Percentiles rank a stretch among this genome's conserved stretches.
Conservation (phyloP, 352 stramenopile species). For the Phytopythium chamaehyphon region DNA sequence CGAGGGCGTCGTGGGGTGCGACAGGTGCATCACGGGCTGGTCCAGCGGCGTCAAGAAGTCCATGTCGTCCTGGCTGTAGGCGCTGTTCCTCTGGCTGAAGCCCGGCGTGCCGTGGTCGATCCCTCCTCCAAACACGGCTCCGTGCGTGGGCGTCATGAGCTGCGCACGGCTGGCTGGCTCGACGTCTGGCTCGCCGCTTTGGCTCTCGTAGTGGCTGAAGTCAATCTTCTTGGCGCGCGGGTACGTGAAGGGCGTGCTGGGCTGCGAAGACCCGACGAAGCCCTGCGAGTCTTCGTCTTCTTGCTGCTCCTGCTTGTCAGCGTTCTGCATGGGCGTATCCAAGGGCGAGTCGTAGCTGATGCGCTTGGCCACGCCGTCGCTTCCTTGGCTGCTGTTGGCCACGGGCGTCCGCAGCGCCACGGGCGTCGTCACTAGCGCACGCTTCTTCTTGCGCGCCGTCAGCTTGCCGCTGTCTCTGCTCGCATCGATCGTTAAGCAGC, state of each 20-base stretch:
- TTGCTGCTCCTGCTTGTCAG: slow-evolving; percentile 52
- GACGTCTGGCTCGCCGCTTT: slow-evolving; percentile 65
- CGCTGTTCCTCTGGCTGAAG: slow-evolving; percentile 49
- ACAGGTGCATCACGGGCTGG: slow-evolving; percentile 78
- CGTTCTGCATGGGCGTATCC: slow-evolving; percentile 62
- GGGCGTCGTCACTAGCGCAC: slow-evolving; percentile 12
- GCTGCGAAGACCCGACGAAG: slow-evolving; percentile 27
- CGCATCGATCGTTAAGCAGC: no score
- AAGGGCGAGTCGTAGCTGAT: slow-evolving; percentile 72
- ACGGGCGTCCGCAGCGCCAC: slow-evolving; percentile 9
- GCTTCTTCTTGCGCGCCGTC: slow-evolving; percentile 36
- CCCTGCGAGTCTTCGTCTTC: slow-evolving; percentile 59
- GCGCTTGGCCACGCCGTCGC: slow-evolving; percentile 55
- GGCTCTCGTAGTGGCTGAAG: slow-evolving; percentile 59
- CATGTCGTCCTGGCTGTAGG: slow-evolving; percentile 82
- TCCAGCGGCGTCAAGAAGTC: slow-evolving; percentile 84
- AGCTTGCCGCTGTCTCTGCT: slow-evolving; percentile 15
- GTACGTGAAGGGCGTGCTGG: slow-evolving; percentile 18
- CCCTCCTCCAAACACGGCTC: slow-evolving; percentile 11
- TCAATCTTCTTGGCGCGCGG: slow-evolving; percentile 73
- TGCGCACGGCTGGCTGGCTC: slow-evolving; percentile 33
- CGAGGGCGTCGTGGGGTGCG: slow-evolving; percentile 76
- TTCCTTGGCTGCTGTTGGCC: slow-evolving; percentile 12
- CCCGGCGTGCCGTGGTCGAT: slow-evolving; percentile 17
- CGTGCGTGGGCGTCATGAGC: slow-evolving; percentile 28